phyloP scores from a whole-genome alignment of 768 basidiomycete genomes.

The Termitomyces sp. region DNA sequence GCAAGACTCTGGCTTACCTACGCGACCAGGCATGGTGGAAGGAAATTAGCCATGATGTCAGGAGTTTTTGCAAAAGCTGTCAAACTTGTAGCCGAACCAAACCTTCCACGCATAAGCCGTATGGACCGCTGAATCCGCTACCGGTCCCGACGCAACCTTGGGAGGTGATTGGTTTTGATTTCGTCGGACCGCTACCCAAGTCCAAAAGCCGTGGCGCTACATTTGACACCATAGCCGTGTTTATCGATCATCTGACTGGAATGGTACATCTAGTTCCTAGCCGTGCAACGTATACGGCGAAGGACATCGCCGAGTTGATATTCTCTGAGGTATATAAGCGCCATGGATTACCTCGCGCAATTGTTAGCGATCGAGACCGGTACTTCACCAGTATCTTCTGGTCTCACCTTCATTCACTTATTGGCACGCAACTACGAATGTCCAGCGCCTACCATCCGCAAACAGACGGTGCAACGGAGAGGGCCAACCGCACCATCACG shows the following conservation, averaged over 20 bases:
- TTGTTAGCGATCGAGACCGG: neutral
- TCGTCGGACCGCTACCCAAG: constrained; percentile 1
- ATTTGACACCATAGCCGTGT: neutral
- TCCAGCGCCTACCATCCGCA: neutral
- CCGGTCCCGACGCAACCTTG: constrained; percentile 17
- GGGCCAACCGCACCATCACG: neutral
- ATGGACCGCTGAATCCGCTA: constrained; percentile 16
- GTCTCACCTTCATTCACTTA: neutral
- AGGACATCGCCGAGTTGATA: neutral
- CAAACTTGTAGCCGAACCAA: neutral
- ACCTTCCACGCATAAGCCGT: neutral
- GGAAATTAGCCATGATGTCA: neutral
- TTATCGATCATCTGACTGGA: neutral
- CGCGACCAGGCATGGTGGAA: neutral
- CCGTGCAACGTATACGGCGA: neutral
- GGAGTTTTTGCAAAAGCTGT: neutral
- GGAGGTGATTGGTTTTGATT: constrained; percentile 23
- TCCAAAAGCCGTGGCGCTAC: neutral
- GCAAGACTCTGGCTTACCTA: neutral
- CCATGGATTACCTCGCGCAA: neutral
- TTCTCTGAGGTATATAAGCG: neutral
- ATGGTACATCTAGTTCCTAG: neutral
- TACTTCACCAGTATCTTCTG: neutral
- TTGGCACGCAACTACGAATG: neutral
- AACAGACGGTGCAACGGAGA: neutral